Evolutionary conservation across 306 rosid species (phyloP).

Genomic region (Acacia crassicarpa): DNA sequence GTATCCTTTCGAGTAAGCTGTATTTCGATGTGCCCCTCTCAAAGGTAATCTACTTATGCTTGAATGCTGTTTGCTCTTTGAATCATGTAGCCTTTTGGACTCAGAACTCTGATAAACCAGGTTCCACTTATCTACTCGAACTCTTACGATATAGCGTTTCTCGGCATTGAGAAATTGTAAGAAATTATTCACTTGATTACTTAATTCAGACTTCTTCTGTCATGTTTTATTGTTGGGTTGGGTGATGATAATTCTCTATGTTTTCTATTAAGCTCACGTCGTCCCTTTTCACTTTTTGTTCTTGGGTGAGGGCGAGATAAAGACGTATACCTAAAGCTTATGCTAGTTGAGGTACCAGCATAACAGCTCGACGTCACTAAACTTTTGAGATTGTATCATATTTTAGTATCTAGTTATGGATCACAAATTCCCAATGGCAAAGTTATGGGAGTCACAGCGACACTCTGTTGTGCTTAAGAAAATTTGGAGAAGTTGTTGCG

Average conservation of each 20-base stretch:
- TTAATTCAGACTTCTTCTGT: not conserved
- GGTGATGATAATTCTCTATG: not conserved
- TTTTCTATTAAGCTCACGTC: not conserved
- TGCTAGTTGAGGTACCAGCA: not conserved
- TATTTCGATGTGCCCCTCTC: conserved; percentile 66
- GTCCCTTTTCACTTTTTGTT: not conserved
- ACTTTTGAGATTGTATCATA: not conserved
- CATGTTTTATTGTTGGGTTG: not conserved
- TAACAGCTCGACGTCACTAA: not conserved
- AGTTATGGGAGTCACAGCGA: not conserved
- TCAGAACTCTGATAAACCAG: conserved; percentile 43
- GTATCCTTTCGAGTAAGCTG: conserved; percentile 81
- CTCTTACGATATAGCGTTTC: conserved; percentile 72
- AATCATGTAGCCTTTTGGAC: not conserved
- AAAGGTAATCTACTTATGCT: conserved; percentile 49
- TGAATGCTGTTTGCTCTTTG: not conserved
- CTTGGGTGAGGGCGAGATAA: not conserved
- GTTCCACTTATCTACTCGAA: conserved; percentile 84
- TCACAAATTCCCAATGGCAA: not conserved
- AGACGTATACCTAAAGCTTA: not conserved
- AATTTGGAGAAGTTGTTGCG: not conserved
- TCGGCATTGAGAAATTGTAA: conserved; percentile 89
- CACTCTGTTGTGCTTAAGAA: not conserved
- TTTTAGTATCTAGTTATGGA: not conserved
- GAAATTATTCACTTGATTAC: conserved; percentile 25